These are phyloP conservation scores for Cyclaneusma minus DNA, from an alignment of 2,329 filamentous ascomycete genomes.

Conservation along the genomic window DNA sequence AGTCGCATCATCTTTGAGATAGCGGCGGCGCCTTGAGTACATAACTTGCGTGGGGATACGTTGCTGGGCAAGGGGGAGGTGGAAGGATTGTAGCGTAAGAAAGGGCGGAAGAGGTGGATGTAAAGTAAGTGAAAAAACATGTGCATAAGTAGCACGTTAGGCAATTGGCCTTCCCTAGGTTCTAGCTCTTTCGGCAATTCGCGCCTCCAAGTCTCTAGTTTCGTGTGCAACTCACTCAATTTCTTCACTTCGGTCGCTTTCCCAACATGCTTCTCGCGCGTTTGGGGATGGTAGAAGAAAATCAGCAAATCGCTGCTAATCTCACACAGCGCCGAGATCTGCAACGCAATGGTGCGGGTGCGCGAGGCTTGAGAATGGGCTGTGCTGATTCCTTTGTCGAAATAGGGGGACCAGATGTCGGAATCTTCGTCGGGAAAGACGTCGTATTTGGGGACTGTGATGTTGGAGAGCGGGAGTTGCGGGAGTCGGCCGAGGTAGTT, in stretches of 20 bases:
- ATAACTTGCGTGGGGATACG: slow-evolving; percentile 80
- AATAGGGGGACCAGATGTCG: slow-evolving; percentile 76
- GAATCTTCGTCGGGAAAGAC: slow-evolving; percentile 83
- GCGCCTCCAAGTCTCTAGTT: slow-evolving; percentile 79
- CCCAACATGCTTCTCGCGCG: slow-evolving; percentile 46
- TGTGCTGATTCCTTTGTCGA: slow-evolving; percentile 63
- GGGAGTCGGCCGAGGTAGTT: slow-evolving; percentile 89
- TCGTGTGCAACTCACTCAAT: slow-evolving; percentile 77
- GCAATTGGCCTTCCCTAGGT: slow-evolving; percentile 74
- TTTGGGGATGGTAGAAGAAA: slow-evolving; percentile 78
- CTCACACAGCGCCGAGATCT: slow-evolving; percentile 73
- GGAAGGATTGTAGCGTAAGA: slow-evolving; percentile 73
- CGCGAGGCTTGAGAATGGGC: slow-evolving; percentile 64
- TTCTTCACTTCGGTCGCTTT: slow-evolving; percentile 83
- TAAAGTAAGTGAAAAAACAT: slow-evolving; percentile 97
- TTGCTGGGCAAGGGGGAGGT: slow-evolving; percentile 73
- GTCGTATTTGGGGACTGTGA: slow-evolving; percentile 77
- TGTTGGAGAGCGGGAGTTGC: slow-evolving; percentile 64
- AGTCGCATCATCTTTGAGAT: slow-evolving; percentile 90
- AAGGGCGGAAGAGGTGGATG: slow-evolving; percentile 89
- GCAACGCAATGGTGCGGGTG: slow-evolving; percentile 66
- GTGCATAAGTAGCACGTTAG: slow-evolving; percentile 59
- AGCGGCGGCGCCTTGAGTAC: slow-evolving; percentile 73
- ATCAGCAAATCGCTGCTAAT: slow-evolving; percentile 83
- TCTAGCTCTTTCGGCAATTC: slow-evolving; percentile 76